Evolutionary conservation across 306 rosid genomes (phyloP), one percentile per base, ranked within the genome.

Genomic region (Fragaria vesca): DNA sequence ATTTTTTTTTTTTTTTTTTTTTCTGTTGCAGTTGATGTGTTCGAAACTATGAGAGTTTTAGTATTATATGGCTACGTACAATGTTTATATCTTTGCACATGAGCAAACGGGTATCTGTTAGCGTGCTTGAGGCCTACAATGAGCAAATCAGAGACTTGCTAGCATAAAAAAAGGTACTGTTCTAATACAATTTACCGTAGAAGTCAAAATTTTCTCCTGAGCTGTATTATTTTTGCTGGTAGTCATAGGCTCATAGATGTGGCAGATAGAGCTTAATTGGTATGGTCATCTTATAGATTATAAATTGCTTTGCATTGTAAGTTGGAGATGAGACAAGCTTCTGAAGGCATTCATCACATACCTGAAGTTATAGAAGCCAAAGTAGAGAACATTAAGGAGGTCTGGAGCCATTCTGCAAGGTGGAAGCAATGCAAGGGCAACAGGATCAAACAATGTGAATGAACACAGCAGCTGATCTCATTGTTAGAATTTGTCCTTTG

Each of bases 81-180:
- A 86, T 69, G 93, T 84, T 26, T 89, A 91, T 45, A 89, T 89
- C 60, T 86, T 87, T 76, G 93, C 93, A 21, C 87, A 86, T 68
- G 93, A 91, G 17, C 93, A 89, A 84, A 89, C 93, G 28, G 91
- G 93, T 75, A 61, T 75, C 79, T 75, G 72, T 75, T 62, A 75
- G 79, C 6, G 72, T 75, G 21, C 61, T 75, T 62, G 79, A 75
- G 65, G 79, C 63, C 28, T 75, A 62, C 34, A 75, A 75, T 62
- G 79, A 75, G 71, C 71, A 75, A 63, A 75, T 75, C 79, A 75
- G 79, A 43, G 79, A 75, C 34, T 63, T 75, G 71, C 71, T 75
- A 66, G 79, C 79, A 1, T 28, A 28, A 28, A 28, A 75, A 75
- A 51, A 32, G 69, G 79, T 75, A 62, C 11, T 28, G 6, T 43